Evolutionary conservation across 495 filamentous ascomycete genomes (phyloP).

Genomic region (Cladorrhinum samala): DNA sequence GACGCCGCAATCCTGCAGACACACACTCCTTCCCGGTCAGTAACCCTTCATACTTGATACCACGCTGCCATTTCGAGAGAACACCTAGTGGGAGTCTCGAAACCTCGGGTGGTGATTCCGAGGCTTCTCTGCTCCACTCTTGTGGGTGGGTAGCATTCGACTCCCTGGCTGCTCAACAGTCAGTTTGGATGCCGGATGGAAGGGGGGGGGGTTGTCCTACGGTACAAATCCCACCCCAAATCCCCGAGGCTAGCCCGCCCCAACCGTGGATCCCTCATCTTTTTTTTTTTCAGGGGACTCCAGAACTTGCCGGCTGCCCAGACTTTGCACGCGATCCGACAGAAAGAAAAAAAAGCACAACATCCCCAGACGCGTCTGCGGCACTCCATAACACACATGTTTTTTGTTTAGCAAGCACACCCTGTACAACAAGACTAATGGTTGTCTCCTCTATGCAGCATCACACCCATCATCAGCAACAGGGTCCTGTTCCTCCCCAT

Average conservation of each 20-base stretch:
- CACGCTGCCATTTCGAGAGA: constrained; percentile 10
- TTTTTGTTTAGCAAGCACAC: constrained; percentile 30
- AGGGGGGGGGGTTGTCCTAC: constrained; percentile 35
- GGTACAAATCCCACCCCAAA: constrained; percentile 33
- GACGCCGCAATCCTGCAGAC: constrained; percentile 13
- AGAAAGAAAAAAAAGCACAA: constrained; percentile 36
- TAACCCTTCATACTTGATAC: constrained; percentile 4
- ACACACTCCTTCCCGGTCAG: constrained; percentile 9
- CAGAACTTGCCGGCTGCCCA: constrained; percentile 26
- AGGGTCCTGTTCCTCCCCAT: constrained; percentile 50
- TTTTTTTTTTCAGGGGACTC: constrained; percentile 32
- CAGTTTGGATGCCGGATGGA: constrained; percentile 25
- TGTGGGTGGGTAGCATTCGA: constrained; percentile 18
- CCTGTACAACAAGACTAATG: constrained; percentile 39
- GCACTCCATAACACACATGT: constrained; percentile 25
- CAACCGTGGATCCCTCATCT: constrained; percentile 40
- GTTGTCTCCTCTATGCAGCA: constrained; percentile 53
- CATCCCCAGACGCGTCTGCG: constrained; percentile 37
- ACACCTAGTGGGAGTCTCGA: constrained; percentile 36
- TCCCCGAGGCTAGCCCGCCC: constrained; percentile 37
- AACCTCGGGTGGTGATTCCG: constrained; percentile 41
- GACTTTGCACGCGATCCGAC: constrained; percentile 27
- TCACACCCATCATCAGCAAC: constrained; percentile 54
- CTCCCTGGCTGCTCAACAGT: constrained; percentile 14
- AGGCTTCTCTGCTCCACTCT: constrained; percentile 36